Percentiles rank a stretch among this genome's conserved stretches.
phyloP scores from a whole-genome alignment of 1,284 basidiomycete genomes.

The Sporisorium iseilematis-ciliati region DNA sequence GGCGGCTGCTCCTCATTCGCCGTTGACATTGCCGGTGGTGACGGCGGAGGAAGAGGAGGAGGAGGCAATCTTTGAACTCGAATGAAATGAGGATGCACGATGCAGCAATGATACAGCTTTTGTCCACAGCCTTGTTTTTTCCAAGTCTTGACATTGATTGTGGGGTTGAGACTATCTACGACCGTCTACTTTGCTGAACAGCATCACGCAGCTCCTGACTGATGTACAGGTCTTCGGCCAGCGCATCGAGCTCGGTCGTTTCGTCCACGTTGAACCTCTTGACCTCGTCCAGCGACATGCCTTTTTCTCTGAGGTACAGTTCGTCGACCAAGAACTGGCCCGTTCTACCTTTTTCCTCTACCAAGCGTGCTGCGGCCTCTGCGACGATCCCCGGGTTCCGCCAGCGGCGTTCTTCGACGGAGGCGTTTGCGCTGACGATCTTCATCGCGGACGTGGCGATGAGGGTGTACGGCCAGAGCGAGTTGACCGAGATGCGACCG shows the following conservation, averaged over 20 bases:
- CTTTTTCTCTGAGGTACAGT: constrained; percentile 59
- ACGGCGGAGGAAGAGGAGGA: constrained; percentile 62
- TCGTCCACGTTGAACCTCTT: constrained; percentile 41
- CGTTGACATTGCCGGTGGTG: constrained; percentile 55
- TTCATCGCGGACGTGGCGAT: constrained; percentile 64
- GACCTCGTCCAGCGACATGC: constrained; percentile 44
- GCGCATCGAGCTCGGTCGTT: constrained; percentile 34
- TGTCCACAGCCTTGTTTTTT: too few species aligned
- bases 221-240: constrained; percentile 67
- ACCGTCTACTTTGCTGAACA: constrained; percentile 24
- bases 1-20: constrained; percentile 31
- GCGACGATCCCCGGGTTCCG: constrained; percentile 62
- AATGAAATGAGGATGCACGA: constrained; percentile 38
- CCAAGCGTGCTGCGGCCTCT: constrained; percentile 61
- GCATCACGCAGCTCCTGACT: constrained; percentile 58
- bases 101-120: too few species aligned
- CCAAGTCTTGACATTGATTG: too few species aligned
- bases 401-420: constrained; percentile 50
- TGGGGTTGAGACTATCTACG: too few species aligned
- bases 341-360: constrained; percentile 52
- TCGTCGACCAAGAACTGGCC: constrained; percentile 67
- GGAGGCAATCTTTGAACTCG: constrained; percentile 68
- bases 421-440: constrained; percentile 54
- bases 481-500: constrained; percentile 59
- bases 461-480: constrained; percentile 61